These are phyloP conservation scores for Linum tenue DNA, from an alignment of 345 rosid species.

Conservation along the genomic window DNA sequence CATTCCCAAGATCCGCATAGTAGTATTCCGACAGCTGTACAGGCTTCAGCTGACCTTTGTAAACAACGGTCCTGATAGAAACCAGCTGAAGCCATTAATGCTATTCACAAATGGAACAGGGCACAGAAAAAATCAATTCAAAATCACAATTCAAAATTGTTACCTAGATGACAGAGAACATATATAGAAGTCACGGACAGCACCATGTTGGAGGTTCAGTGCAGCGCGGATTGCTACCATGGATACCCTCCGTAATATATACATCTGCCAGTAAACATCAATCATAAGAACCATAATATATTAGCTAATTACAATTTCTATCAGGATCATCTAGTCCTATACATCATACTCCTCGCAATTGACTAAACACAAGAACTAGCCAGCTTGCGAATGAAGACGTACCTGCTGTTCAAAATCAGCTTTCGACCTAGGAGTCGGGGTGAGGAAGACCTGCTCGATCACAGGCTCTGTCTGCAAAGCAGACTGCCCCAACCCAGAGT, in stretches of 20 bases:
- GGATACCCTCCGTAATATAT: slow-evolving; percentile 78
- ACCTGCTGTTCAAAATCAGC: slow-evolving; percentile 94
- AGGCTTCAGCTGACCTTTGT: slow-evolving; percentile 95
- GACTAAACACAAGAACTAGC: background rate
- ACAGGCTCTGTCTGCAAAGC: slow-evolving; percentile 92
- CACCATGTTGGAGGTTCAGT: slow-evolving; percentile 79
- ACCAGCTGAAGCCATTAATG: background rate
- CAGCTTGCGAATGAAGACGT: background rate
- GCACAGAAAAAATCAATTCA: background rate
- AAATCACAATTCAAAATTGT: background rate
- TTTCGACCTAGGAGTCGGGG: slow-evolving; percentile 57
- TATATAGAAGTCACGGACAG: slow-evolving; percentile 80
- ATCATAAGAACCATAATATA: background rate
- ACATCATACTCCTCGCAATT: background rate
- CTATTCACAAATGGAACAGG: background rate
- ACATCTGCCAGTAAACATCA: slow-evolving; percentile 49
- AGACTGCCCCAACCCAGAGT: slow-evolving; percentile 67
- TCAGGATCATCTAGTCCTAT: background rate
- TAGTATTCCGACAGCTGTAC: slow-evolving; percentile 81
- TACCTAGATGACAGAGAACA: slow-evolving; percentile 98
- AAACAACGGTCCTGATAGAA: slow-evolving; percentile 71
- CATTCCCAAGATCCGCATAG: slow-evolving; percentile 95
- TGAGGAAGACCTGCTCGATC: slow-evolving; percentile 87
- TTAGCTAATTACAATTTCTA: background rate
- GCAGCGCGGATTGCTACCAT: slow-evolving; percentile 96